Percentiles rank a stretch among this genome's conserved stretches.
phyloP scores from a whole-genome alignment of 371 early-diverging fungal genomes.

The Lichtheimia hyalospora region DNA sequence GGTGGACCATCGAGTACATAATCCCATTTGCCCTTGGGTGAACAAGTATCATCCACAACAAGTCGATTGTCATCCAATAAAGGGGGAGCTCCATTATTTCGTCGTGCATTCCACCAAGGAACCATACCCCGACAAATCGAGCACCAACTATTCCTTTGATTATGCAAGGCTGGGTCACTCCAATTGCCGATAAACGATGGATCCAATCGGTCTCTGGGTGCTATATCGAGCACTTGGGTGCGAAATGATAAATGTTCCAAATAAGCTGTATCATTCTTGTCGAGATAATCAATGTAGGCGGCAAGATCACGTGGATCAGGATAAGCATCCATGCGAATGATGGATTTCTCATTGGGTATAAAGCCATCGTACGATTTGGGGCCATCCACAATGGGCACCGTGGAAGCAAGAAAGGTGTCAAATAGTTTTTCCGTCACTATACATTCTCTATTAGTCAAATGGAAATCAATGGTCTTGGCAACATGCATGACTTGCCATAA shows the following conservation, averaged over 20 bases:
- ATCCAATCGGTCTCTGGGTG: slow-evolving; percentile 27
- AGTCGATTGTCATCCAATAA: slow-evolving; percentile 13
- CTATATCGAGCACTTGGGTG: slow-evolving; percentile 21
- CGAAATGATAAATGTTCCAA: slow-evolving; percentile 31
- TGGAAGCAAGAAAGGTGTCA: slow-evolving; percentile 24
- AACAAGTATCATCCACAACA: slow-evolving; percentile 26
- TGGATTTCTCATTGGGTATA: slow-evolving; percentile 30
- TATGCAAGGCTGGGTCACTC: slow-evolving; percentile 23
- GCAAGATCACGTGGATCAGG: slow-evolving; percentile 43
- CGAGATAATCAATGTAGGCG: slow-evolving; percentile 32
- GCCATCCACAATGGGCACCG: slow-evolving; percentile 31
- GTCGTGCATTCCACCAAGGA: slow-evolving; percentile 30
- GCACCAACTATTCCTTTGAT: slow-evolving; percentile 31
- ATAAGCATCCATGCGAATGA: slow-evolving; percentile 39
- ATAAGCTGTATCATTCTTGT: slow-evolving; percentile 37
- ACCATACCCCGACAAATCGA: slow-evolving; percentile 35
- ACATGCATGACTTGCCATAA: slow-evolving; percentile 26
- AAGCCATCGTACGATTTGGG: slow-evolving; percentile 34
- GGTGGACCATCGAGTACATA: slow-evolving; percentile 30
- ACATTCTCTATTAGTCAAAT: background rate
- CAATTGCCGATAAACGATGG: slow-evolving; percentile 29
- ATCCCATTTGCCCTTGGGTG: slow-evolving; percentile 32
- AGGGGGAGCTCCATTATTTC: background rate
- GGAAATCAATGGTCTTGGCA: too few relatives aligned
- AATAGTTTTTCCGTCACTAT: slow-evolving; percentile 40